Base-by-base conservation (phyloP, 1,284 basidiomycete genomes). In the Irpex lacteus region DNA sequence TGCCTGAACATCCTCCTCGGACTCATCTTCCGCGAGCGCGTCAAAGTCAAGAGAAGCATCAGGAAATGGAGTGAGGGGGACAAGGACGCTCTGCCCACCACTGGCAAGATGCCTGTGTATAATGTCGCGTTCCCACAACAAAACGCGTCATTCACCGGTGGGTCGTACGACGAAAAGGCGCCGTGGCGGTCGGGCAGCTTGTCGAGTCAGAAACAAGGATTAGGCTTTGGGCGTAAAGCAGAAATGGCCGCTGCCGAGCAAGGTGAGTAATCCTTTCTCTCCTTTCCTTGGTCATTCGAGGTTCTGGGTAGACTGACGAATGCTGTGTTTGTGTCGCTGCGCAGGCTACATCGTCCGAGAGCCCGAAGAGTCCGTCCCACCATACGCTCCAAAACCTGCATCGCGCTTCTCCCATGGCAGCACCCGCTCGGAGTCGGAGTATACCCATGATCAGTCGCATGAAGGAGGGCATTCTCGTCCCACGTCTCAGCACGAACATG, bases 1-100 rank as follows among this genome's bases (percentile, higher is more conserved):
- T 92, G 91, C 74, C 75, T 95, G 62, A 94, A 96, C 82, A 87
- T 94, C 68, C 76, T 94, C 64, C 82, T 90, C 63, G 90, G 90
- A 38, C 83, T 92, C 71, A 81, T 89, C 77, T 91, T 87, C 83
- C 86, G 90, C 66, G 81, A 83, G 70, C 79, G 77, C 19, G 86
- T 82, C 68, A 89, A 89, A 73, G 66, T 73, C 58, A 85, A 83
- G 65, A 87, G 91, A 57, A 86, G 85, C 56, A 73, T 91, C 70
- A 82, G 78, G 47, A 79, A 82, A 44, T 91, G 89, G 87, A 82
- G 83, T 61, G 82, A 82, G 40, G 79, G 82, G 13, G 76, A 80
- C 58, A 82, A 84, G 72, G 81, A 80, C 63, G 78, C 82, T 21
- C 81, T 91, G 38, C 89, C 90, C n/a, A 80, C 78, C 8, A 72